Evolutionary conservation across 2,329 filamentous ascomycete species (phyloP).

Genomic region (Stemphylium lycopersici): DNA sequence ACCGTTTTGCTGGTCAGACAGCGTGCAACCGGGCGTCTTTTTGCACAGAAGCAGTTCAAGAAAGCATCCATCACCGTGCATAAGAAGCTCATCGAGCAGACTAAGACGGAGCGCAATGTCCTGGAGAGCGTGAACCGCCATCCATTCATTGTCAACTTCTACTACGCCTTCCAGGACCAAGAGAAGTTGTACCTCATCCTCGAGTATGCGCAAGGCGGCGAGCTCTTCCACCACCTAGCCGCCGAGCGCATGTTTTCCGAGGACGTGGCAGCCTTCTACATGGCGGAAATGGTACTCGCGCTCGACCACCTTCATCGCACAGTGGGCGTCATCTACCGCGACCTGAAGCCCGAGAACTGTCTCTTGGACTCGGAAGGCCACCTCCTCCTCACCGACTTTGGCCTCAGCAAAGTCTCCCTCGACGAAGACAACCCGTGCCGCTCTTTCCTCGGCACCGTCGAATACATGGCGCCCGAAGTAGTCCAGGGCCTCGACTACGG

Average conservation of each 20-base stretch:
- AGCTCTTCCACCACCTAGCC: slow-evolving; percentile 93
- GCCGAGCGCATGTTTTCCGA: slow-evolving; percentile 96
- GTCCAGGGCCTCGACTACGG: slow-evolving; percentile 88
- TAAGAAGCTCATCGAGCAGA: slow-evolving; percentile 95
- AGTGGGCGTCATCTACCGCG: slow-evolving; percentile 93
- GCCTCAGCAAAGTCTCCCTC: slow-evolving; percentile 90
- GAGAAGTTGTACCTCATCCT: slow-evolving; percentile 97
- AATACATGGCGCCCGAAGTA: slow-evolving; percentile 99
- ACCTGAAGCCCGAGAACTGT: slow-evolving; percentile 97
- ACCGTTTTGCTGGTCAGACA: slow-evolving; percentile 95
- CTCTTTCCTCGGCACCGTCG: slow-evolving; percentile 90
- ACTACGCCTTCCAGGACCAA: slow-evolving; percentile 97
- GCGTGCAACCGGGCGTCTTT: slow-evolving; percentile 82
- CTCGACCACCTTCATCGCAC: slow-evolving; percentile 91
- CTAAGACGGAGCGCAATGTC: slow-evolving; percentile 93
- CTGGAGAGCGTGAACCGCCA: slow-evolving; percentile 95
- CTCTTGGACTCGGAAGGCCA: slow-evolving; percentile 91
- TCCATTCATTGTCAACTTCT: slow-evolving; percentile 97
- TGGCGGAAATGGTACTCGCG: slow-evolving; percentile 96
- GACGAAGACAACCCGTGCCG: slow-evolving; percentile 76
- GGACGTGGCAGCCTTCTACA: slow-evolving; percentile 90
- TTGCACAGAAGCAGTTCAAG: slow-evolving; percentile 97
- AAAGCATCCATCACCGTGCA: slow-evolving; percentile 95
- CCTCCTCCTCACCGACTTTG: slow-evolving; percentile 93
- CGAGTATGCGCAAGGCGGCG: slow-evolving; percentile 95